phyloP scores from a whole-genome alignment of 371 early-diverging fungal species.

The Zychaea mexicana region DNA sequence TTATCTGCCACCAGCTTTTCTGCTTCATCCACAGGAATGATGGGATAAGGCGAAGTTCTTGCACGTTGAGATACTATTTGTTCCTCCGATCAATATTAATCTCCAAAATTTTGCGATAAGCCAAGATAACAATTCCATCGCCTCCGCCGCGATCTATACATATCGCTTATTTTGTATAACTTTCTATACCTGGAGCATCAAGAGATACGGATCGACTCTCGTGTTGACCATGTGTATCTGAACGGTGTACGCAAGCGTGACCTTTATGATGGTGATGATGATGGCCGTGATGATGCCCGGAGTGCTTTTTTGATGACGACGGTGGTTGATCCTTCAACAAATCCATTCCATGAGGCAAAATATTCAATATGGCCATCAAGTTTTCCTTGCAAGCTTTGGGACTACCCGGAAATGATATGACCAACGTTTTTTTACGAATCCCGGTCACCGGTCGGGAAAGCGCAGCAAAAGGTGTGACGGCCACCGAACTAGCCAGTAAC shows the following conservation, averaged over 20 bases:
- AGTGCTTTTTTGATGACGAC: background rate
- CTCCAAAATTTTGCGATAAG: too few species aligned
- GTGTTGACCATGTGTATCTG: conserved; percentile 17
- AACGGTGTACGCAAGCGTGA: conserved; percentile 45
- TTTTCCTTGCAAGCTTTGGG: conserved; percentile 86
- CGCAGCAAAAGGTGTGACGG: conserved; percentile 87
- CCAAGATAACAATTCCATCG: too few species aligned
- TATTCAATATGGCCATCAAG: conserved; percentile 63
- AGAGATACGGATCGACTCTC: conserved; percentile 12
- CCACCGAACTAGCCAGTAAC: conserved; percentile 70
- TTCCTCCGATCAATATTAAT: too few species aligned
- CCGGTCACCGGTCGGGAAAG: conserved; percentile 88
- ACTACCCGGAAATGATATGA: conserved; percentile 89
- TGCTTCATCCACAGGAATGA: conserved; percentile 76
- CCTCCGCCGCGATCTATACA: background rate
- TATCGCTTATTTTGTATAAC: background rate
- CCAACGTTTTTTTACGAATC: conserved; percentile 64
- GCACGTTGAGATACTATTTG: conserved; percentile 64
- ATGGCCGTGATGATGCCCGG: conserved; percentile 6
- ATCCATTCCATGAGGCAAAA: conserved; percentile 85
- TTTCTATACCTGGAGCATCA: conserved; percentile 48
- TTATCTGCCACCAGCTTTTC: conserved; percentile 52
- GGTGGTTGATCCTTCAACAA: conserved; percentile 30
- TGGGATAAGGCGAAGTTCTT: conserved; percentile 82
- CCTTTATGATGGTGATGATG: conserved; percentile 29